Percentiles rank a stretch among this genome's conserved stretches.
These are phyloP conservation scores for Irineochytrium annulatum DNA, from an alignment of 192 early-diverging fungal species.

Conservation along the genomic window DNA sequence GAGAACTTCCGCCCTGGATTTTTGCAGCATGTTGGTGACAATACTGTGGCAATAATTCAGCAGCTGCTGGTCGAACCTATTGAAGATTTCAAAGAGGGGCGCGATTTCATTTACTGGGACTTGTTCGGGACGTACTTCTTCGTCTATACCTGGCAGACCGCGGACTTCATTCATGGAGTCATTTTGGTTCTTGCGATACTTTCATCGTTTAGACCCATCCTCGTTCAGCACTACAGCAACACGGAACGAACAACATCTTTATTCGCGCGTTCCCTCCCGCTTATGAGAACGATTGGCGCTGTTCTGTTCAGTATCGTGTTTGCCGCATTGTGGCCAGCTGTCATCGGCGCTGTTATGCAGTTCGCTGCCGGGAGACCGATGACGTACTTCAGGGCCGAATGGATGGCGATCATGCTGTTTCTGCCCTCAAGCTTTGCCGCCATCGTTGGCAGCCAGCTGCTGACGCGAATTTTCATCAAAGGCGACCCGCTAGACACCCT, in stretches of 20 bases:
- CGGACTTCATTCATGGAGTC: slow-evolving; percentile 43
- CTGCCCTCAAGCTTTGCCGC: slow-evolving; percentile 37
- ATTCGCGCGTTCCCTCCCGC: neutral
- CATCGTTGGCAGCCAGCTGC: slow-evolving; percentile 9
- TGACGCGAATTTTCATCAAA: neutral
- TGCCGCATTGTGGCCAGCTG: slow-evolving; percentile 3
- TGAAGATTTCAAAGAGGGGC: slow-evolving; percentile 35
- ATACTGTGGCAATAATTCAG: slow-evolving; percentile 50
- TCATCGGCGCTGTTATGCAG: slow-evolving; percentile 23
- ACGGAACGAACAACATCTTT: neutral
- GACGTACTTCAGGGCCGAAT: slow-evolving; percentile 61
- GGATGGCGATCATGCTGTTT: slow-evolving; percentile 49
- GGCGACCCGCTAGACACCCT: slow-evolving; percentile 5
- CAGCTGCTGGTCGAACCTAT: slow-evolving; percentile 51
- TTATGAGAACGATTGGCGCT: slow-evolving; percentile 12
- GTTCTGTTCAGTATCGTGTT: slow-evolving; percentile 18
- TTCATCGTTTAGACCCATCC: slow-evolving; percentile 15
- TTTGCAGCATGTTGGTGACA: slow-evolving; percentile 71
- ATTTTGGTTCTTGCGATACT: slow-evolving; percentile 29
- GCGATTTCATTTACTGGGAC: slow-evolving; percentile 60
- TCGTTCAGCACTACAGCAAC: slow-evolving; percentile 3
- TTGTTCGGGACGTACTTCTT: slow-evolving; percentile 56
- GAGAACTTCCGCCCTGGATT: slow-evolving; percentile 54
- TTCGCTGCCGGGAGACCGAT: slow-evolving; percentile 33
- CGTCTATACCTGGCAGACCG: slow-evolving; percentile 52